Base-by-base conservation (phyloP, 2,329 filamentous ascomycete genomes). In the Botryotinia calthae region DNA sequence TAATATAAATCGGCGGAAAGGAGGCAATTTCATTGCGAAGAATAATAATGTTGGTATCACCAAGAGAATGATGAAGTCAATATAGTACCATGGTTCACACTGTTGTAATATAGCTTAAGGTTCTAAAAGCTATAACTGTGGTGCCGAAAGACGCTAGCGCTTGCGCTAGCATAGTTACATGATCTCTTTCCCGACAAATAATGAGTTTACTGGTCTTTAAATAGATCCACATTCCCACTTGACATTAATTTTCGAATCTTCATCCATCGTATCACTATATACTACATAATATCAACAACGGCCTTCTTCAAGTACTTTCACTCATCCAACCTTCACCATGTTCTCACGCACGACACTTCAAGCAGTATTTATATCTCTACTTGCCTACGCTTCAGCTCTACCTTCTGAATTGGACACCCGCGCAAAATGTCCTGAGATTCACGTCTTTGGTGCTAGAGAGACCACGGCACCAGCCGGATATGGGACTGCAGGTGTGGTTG, bases 401-500 rank as follows among this genome's bases (percentile, higher is more conserved):
- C 31, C 67, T 37, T 42, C 65, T 10, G 65, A 56, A 56, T 61
- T 78, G 18, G 73, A 76, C 22, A 72, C 76, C 16, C 77, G 75
- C 44, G 73, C 74, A 61, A 67, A 37, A 70, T 87, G 85, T 76
- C 85, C 85, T 3, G 74, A 78, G 22, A 80, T 87, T 65, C 85
- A 86, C 74, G 79, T 87, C 72, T 87, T 87, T 72, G 86, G 85
- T 31, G 86, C 86, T 8, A 83, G 85, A 42, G 85, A 87, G 78
- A 87, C 85, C 7, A 86, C 84, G 0, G 85, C 77, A 12, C 72
- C 84, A 1, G 75, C 82, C 10, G 87, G 87, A 1, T 89, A 86
- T 75, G 87, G 87, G 14, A 84, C 85, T 0, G 82, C 86, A 2
- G 81, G 82, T 34, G 65, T 62, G 1, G 82, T 89, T 20, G 85